These are phyloP conservation scores for Physcomitrellopsis africana DNA, from an alignment of 225 moss, liverwort and hornwort species.

Conservation along the genomic window DNA sequence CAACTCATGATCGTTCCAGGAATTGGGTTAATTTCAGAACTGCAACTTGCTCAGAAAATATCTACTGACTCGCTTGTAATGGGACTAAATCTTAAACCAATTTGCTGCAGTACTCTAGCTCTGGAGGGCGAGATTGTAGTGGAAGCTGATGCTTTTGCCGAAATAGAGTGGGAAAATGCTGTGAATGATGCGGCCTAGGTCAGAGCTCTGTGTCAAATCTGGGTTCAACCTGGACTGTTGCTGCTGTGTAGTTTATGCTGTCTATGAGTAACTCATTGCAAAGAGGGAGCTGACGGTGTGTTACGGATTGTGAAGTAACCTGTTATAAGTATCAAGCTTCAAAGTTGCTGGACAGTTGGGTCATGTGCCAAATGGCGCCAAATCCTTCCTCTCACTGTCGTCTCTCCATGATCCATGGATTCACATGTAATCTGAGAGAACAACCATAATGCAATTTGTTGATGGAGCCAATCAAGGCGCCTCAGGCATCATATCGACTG, in stretches of 20 bases:
- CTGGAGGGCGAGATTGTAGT: no score
- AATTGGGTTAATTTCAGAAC: neutral
- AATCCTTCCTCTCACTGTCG: neutral
- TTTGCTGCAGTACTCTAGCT: neutral
- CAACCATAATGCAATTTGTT: no score
- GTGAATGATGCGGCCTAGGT: neutral
- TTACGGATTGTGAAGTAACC: neutral
- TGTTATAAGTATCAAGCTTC: neutral
- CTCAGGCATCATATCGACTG: no score
- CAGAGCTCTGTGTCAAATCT: neutral
- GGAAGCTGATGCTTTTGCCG: neutral
- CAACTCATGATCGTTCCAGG: neutral
- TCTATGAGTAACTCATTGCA: constrained; percentile 5
- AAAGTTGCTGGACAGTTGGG: constrained; percentile 3
- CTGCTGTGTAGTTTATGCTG: neutral
- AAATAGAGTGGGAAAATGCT: neutral
- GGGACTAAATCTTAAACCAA: neutral
- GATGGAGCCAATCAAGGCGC: no score
- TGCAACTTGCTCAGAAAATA: neutral
- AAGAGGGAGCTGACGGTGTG: neutral
- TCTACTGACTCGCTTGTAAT: neutral
- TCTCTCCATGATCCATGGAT: no score
- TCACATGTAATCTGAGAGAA: no score
- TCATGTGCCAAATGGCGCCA: neutral
- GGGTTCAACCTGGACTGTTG: neutral